Evolutionary conservation across 192 early-diverging fungal species (phyloP).

Genomic region (Phlyctochytrium planicorne): DNA sequence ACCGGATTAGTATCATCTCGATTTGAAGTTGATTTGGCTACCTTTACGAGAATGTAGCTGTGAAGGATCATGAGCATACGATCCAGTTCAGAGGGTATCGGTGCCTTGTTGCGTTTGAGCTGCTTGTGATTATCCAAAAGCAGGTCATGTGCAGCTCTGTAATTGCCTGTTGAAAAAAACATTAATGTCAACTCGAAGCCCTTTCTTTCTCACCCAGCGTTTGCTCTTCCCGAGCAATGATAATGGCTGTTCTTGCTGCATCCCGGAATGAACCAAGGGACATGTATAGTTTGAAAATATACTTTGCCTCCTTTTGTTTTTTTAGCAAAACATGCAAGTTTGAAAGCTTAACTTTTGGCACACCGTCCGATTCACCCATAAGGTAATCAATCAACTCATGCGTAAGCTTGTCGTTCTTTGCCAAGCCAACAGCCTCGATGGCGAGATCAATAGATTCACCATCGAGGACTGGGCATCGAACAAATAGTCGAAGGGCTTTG

Average conservation of each 20-base stretch:
- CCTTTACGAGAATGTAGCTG: constrained; percentile 63
- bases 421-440: constrained; percentile 54
- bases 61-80: constrained; percentile 59
- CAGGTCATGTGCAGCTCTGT: constrained; percentile 53
- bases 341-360: constrained; percentile 40
- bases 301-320: constrained; percentile 48
- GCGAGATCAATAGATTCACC: constrained; percentile 43
- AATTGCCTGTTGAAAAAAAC: constrained; percentile 41
- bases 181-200: not conserved
- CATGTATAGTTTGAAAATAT: constrained; percentile 64
- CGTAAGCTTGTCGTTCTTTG: constrained; percentile 51
- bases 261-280: constrained; percentile 52
- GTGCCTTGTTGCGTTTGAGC: constrained; percentile 34
- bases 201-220: constrained; percentile 29
- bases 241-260: constrained; percentile 56
- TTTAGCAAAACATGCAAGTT: not conserved
- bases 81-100: constrained; percentile 51
- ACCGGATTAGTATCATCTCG: not conserved
- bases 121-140: constrained; percentile 54
- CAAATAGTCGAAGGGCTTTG: constrained; percentile 45
- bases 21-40: constrained; percentile 20
- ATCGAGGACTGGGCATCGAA: constrained; percentile 34
- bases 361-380: constrained; percentile 58
- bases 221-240: constrained; percentile 61
- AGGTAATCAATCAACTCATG: constrained; percentile 58